Percentiles rank a stretch among this genome's conserved stretches.
Evolutionary conservation across 257 asterid genomes (phyloP).

Genomic region (Petrea volubilis): DNA sequence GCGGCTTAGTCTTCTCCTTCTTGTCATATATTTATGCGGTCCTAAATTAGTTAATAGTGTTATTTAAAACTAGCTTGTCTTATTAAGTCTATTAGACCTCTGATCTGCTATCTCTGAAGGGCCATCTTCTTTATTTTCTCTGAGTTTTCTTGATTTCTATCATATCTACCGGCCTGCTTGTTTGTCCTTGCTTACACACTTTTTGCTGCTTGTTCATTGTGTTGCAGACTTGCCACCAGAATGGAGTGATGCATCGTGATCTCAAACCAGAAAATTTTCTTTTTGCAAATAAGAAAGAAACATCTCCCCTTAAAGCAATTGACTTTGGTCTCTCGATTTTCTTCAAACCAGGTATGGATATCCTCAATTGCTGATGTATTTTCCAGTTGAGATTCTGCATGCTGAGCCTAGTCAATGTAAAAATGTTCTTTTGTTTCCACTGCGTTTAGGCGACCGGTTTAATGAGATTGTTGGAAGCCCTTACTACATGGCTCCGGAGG

Average conservation of each 20-base stretch:
- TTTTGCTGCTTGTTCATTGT: neutral
- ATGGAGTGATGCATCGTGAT: constrained; percentile 71
- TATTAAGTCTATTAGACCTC: neutral
- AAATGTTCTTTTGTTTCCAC: neutral
- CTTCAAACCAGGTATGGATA: constrained; percentile 61
- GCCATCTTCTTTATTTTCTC: neutral
- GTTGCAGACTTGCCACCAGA: constrained; percentile 57
- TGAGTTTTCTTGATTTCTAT: neutral
- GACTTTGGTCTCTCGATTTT: constrained; percentile 71
- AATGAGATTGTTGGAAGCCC: constrained; percentile 75
- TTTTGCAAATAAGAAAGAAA: constrained; percentile 64
- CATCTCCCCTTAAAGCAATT: constrained; percentile 60
- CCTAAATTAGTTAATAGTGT: neutral
- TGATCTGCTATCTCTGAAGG: neutral
- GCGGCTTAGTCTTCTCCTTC: neutral
- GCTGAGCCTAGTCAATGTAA: neutral
- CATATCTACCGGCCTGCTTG: neutral
- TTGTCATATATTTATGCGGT: neutral
- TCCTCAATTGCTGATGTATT: neutral
- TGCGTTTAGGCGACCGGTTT: constrained; percentile 46
- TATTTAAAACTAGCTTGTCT: neutral
- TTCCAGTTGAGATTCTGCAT: neutral
- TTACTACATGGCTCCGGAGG: constrained; percentile 77
- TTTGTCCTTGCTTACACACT: neutral
- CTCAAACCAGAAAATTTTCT: constrained; percentile 76